Evolutionary conservation across 352 stramenopile genomes (phyloP).

Genomic region (Aphanomyces astaci): DNA sequence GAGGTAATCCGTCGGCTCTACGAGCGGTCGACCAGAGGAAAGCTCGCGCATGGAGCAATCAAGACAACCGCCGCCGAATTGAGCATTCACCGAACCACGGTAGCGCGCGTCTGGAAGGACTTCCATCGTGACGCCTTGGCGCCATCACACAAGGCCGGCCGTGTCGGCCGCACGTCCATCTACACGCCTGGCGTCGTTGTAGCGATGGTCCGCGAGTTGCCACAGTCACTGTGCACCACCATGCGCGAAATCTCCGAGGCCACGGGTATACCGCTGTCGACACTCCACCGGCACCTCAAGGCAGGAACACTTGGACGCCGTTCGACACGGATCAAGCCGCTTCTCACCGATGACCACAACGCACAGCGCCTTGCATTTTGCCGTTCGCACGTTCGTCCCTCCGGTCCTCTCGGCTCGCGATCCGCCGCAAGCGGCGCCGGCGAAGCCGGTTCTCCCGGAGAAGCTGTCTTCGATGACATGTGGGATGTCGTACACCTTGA

Average conservation of each 20-base stretch:
- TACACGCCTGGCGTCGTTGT: not conserved
- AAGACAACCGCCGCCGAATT: not conserved
- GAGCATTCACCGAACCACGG: not conserved
- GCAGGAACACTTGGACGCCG: not conserved
- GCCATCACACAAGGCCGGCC: not conserved
- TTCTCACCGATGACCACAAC: not conserved
- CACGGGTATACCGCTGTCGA: not conserved
- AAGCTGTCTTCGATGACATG: not conserved
- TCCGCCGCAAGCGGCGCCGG: not conserved
- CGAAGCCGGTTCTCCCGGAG: not conserved
- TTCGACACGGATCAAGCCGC: not conserved
- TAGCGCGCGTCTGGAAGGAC: not conserved
- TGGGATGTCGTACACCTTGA: not conserved
- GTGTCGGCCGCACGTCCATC: not conserved
- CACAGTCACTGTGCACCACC: not conserved
- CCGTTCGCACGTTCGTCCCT: not conserved
- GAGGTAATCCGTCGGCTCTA: not conserved
- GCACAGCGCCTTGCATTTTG: conserved; percentile 1
- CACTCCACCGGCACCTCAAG: not conserved
- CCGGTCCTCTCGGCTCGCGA: too few species aligned
- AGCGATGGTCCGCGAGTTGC: not conserved
- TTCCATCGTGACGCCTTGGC: not conserved
- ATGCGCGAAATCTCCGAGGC: not conserved
- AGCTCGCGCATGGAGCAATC: not conserved
- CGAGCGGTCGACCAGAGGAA: not conserved